Evolutionary conservation across 768 basidiomycete species (phyloP), one percentile per base, ranked within the genome.

Genomic region (Mycena crocata): DNA sequence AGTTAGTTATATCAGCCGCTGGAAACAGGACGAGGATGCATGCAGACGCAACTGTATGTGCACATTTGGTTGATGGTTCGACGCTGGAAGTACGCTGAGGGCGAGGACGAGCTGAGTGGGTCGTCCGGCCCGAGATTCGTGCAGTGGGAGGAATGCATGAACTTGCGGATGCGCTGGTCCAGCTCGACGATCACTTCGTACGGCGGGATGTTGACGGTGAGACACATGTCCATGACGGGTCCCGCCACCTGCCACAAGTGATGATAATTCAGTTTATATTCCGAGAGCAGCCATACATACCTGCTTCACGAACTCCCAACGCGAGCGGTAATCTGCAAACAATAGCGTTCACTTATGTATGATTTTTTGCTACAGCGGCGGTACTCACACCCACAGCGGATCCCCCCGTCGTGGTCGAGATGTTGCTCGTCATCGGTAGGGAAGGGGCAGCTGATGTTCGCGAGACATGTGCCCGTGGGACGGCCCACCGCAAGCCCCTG

Each of bases 241-340:
- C 35, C 64, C 0, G 44, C 58, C 23, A 60, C 50, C 63, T 64
- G 13, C 21, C 15, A 2, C 12, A 15, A 21, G 4, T 37, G 1
- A 6, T 5, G 14, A 2, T 23, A 34, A n/a, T 1, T 35, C n/a
- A 28, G 17, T 12, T 2, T 8, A 10, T 23, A 19, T 19, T 5
- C 17, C 5, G n/a, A 37, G 51, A 7, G 23, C n/a, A n/a, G 19
- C 21, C 6, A 26, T 13, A 7, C 62, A 15, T 19, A 64, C 63
- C 44, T 66, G 44, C 21, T 66, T 66, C 2, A 60, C 24, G 23
- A 60, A 60, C n/a, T 55, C 15, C 64, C 64, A 66, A 2, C 64
- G 64, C 32, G 51, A 42, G 23, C 19, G 51, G 24, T 66, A 54
- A 28, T 24, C 57, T 66, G 42, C 9, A 46, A 37, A 7, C 17